These are phyloP conservation scores for Cordyceps sp. DNA, from an alignment of 2,329 filamentous ascomycete species.

Conservation along the genomic window DNA sequence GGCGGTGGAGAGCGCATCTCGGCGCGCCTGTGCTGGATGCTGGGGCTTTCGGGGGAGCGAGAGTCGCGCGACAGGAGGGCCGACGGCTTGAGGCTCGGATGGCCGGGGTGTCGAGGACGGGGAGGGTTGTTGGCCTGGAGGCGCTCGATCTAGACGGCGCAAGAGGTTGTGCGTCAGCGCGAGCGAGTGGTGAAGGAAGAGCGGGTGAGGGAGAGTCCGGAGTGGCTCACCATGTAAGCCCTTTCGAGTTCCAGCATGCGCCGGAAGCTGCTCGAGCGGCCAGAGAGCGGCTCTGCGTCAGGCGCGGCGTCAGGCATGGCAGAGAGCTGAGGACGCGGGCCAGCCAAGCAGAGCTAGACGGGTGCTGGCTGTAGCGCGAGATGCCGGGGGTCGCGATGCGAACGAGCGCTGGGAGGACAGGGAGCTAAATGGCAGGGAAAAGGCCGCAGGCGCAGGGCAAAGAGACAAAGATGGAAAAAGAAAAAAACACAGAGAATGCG, in stretches of 20 bases:
- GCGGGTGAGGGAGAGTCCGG: background rate
- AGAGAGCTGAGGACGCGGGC: background rate
- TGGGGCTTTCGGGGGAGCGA: slow-evolving; percentile 3
- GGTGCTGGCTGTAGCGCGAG: too few relatives aligned
- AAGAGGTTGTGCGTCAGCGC: background rate
- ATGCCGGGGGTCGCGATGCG: too few relatives aligned
- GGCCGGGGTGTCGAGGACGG: background rate
- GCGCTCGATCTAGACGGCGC: slow-evolving; percentile 6
- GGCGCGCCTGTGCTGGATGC: slow-evolving; percentile 4
- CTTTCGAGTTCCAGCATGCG: slow-evolving; percentile 44
- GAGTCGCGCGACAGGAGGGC: too few relatives aligned
- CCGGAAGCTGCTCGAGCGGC: slow-evolving; percentile 32
- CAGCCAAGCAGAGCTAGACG: background rate
- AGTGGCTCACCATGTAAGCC: slow-evolving; percentile 34
- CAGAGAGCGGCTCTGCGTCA: slow-evolving; percentile 5
- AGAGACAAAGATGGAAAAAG: too few relatives aligned
- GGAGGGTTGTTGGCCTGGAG: slow-evolving; percentile 4
- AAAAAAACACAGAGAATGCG: too few relatives aligned
- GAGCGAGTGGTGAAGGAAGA: background rate
- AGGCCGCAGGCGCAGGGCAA: too few relatives aligned
- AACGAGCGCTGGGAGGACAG: background rate
- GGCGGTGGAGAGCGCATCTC: slow-evolving; percentile 1
- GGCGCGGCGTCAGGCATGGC: slow-evolving; percentile 5
- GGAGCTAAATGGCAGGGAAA: too few relatives aligned
- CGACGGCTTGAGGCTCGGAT: background rate